Base-by-base conservation (phyloP, 192 early-diverging fungal genomes). In the Entomortierella chlamydospora region DNA sequence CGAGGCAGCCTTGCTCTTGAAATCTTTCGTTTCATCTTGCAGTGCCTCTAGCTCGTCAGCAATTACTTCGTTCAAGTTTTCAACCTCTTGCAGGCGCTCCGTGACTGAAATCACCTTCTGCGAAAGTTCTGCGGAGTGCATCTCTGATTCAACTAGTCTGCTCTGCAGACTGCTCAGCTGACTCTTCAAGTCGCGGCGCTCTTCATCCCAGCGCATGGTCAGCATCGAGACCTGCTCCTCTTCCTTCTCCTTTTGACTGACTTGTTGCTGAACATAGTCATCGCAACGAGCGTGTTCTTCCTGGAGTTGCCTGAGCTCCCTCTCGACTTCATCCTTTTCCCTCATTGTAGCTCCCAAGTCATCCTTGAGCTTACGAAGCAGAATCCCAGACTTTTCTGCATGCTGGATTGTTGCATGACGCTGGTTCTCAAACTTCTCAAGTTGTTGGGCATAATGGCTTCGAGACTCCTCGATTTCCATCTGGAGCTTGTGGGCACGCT, bases 21-120 rank as follows among this genome's bases (percentile, higher is more conserved):
- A 17, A 3, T 59, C 20, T 10, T 60, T 56, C 7, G 56, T 10
- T 12, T 79, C 55, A 33, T 56, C 63, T 18, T 79, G 68, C 4
- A 65, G 52, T 5, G 62, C 31, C 63, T 79, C 76, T 0, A 79
- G 60, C n/a, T 79, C 68, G 9, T 70, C 68, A 13, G 62, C 20
- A 2, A 79, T 64, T 1, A 51, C 50, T 31, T 79, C 76, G 23
- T 79, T 79, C 49, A 66, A 18, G 42, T 42, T 41, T 26, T 79
- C 68, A 0, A 79, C 51, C 33, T 79, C 76, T 30, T 79, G 47
- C 22, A 79, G 43, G 5, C 68, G 45, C 25, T 65, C 51, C 0
- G 76, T 79, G 26, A 70, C 53, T 23, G 76, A 70, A 29, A 79
- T 79, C 4, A 70, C 54, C 68, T 79, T 79, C 33, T 79, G 76